A percentile compares a stretch with the other conserved stretches of the same genome.
phyloP scores from a whole-genome alignment of 2,329 filamentous ascomycete species.

The Elsinoe fawcettii region DNA sequence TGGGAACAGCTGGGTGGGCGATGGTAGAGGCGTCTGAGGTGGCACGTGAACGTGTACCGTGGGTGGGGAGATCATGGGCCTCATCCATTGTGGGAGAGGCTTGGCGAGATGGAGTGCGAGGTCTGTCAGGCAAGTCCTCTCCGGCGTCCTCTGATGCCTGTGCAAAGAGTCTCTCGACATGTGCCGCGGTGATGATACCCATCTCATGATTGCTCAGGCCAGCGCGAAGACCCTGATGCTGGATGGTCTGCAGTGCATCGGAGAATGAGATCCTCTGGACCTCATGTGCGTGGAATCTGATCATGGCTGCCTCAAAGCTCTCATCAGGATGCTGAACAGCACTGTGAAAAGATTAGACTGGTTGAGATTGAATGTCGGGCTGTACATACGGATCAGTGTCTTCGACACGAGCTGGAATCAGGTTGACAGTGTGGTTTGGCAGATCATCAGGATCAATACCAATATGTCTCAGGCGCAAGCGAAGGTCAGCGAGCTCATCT shows the following conservation, averaged over 20 bases:
- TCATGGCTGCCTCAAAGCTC: background rate
- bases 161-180: slow-evolving; percentile 2
- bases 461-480: background rate
- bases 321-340: background rate
- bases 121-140: background rate
- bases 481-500: background rate
- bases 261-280: background rate
- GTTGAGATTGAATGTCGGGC: background rate
- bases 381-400: background rate
- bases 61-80: slow-evolving; percentile 33
- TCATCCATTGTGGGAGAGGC: background rate
- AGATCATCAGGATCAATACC: background rate
- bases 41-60: background rate
- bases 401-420: background rate
- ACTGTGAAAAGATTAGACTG: background rate
- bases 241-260: background rate
- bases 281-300: background rate
- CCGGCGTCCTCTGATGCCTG: background rate
- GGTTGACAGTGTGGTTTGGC: background rate
- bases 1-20: background rate
- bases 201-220: slow-evolving; percentile 1
- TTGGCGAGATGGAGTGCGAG: background rate
- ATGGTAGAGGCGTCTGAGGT: background rate
- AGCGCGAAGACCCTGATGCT: background rate
- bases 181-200: slow-evolving; percentile 1